A percentile compares a stretch with the other conserved stretches of the same genome.
Evolutionary conservation across 345 rosid species (phyloP).

Genomic region (Ceriops tagal): DNA sequence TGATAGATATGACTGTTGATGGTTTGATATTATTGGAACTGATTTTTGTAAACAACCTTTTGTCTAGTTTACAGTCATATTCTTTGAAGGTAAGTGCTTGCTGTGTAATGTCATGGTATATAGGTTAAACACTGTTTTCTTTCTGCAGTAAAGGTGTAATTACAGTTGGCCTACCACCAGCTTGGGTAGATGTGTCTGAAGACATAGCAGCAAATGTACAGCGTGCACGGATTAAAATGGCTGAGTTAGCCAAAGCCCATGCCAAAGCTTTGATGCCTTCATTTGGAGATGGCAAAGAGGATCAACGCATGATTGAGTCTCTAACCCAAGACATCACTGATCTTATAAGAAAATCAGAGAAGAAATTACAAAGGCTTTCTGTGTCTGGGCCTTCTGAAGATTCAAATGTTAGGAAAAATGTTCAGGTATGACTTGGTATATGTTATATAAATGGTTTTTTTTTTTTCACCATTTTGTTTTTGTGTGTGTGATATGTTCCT

Average conservation of each 20-base stretch:
- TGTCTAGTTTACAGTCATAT: background rate
- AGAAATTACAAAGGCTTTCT: constrained; percentile 63
- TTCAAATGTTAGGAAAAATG: constrained; percentile 90
- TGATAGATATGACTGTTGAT: background rate
- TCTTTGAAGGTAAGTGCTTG: constrained; percentile 3
- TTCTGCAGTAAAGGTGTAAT: constrained; percentile 70
- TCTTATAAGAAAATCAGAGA: constrained; percentile 78
- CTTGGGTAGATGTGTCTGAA: constrained; percentile 96
- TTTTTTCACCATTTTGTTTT: background rate
- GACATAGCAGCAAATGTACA: constrained; percentile 79
- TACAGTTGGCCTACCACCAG: constrained; percentile 85
- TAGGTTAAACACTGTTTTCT: constrained; percentile 12
- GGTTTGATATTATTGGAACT: constrained; percentile 11
- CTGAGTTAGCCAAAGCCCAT: constrained; percentile 79
- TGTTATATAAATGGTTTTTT: background rate
- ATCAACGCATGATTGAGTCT: constrained; percentile 70
- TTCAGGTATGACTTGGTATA: constrained; percentile 51
- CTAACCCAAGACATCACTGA: constrained; percentile 78
- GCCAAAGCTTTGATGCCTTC: constrained; percentile 99
- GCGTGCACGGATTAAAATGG: constrained; percentile 65
- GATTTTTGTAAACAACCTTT: background rate
- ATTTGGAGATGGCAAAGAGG: constrained; percentile 93
- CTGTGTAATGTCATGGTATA: background rate
- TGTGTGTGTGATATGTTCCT: background rate
- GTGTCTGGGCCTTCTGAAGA: constrained; percentile 79